Evolutionary conservation across 768 basidiomycete species (phyloP), one percentile per base, ranked within the genome.

Genomic region (Auriscalpium microsporum): DNA sequence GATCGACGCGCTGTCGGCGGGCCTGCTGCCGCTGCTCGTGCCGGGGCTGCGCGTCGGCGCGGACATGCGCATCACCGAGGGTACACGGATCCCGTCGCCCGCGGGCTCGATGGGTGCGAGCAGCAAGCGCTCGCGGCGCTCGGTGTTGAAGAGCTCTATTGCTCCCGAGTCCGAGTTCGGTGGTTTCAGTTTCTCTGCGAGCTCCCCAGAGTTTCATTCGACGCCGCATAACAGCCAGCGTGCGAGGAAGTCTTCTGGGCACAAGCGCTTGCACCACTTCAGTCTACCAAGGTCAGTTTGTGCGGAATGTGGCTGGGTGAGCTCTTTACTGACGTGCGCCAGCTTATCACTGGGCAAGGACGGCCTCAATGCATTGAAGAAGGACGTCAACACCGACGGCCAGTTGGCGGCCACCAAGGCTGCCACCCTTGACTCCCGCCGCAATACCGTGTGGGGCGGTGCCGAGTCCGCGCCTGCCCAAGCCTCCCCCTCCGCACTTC

Each of bases 1-100:
- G 69, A 86, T 87, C 53, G 85, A 87, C 57, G 82, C 80, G 14
- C 73, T 88, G 52, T 84, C 84, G 8, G 85, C 85, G 14, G 81
- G 81, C 33, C 74, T 87, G 19, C 73, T 87, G 3, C 86, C 85
- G 11, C 69, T 85, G 33, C 78, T 87, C 35, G 76, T 87, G 47
- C 84, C 84, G 10, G 85, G 84, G 4, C 71, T 87, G 36, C 83
- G 72, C 50, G 71, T 85, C 52, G 80, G 83, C 36, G 64, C 72
- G 10, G 75, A 80, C 47, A 76, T 85, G 71, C 78, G 70, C 67
- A 77, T 84, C 64, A 77, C 72, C 16, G 54, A 63, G 36, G 60
- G 64, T 50, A 65, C 63, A 63, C 61, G 56, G 16, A 58, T 50
- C 54, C 44, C 58, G 35, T 60, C 59, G 47, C 61, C 56, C 2